Conservation (phyloP, 2,329 filamentous ascomycete genomes). For the Fusarium bulbicola region DNA sequence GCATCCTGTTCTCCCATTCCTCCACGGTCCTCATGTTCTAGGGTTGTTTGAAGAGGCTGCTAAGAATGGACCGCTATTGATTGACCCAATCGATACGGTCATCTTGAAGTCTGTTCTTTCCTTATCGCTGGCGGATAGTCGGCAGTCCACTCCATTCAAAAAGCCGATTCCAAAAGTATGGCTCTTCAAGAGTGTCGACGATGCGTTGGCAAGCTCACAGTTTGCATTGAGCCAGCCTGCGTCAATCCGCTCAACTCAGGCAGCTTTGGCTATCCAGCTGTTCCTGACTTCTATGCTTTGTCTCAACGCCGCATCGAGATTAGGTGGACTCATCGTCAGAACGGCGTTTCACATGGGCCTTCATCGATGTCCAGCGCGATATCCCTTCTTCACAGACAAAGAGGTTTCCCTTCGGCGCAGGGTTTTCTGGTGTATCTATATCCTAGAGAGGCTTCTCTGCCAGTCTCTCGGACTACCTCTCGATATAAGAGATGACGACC, state of each 20-base stretch:
- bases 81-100: background rate
- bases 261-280: slow-evolving; percentile 61
- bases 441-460: slow-evolving; percentile 62
- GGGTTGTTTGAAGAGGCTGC: slow-evolving; percentile 55
- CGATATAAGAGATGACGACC: slow-evolving; percentile 64
- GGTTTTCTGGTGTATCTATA: slow-evolving; percentile 67
- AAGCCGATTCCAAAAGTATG: slow-evolving; percentile 52
- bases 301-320: slow-evolving; percentile 64
- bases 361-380: slow-evolving; percentile 65
- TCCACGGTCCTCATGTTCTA: slow-evolving; percentile 63
- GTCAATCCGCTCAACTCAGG: slow-evolving; percentile 58
- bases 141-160: slow-evolving; percentile 48
- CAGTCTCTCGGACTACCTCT: slow-evolving; percentile 65
- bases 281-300: slow-evolving; percentile 65
- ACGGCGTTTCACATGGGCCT: slow-evolving; percentile 66
- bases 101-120: slow-evolving; percentile 56
- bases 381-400: slow-evolving; percentile 56
- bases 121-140: slow-evolving; percentile 62
- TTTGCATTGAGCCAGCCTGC: slow-evolving; percentile 57
- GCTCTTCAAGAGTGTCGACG: slow-evolving; percentile 59
- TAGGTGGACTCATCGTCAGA: slow-evolving; percentile 63
- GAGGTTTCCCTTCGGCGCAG: slow-evolving; percentile 60
- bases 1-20: slow-evolving; percentile 66
- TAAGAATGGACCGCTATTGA: slow-evolving; percentile 35
- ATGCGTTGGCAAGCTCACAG: slow-evolving; percentile 60